Evolutionary conservation across 139 green algal genomes (phyloP).

Genomic region (Zygnema cylindricum): DNA sequence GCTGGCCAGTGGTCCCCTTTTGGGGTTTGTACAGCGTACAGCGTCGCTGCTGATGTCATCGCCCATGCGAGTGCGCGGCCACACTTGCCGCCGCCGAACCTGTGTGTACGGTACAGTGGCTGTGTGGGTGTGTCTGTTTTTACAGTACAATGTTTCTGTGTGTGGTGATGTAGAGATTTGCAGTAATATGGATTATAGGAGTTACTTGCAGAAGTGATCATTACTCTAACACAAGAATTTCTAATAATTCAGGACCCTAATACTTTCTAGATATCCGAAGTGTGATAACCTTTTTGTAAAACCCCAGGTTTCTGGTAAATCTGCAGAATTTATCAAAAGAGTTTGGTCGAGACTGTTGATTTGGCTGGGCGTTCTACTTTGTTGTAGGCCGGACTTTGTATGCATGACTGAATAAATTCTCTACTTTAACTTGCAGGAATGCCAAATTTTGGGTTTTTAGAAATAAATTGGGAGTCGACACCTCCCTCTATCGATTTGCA

Average conservation of each 20-base stretch:
- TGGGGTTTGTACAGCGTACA: background rate
- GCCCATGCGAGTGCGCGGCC: constrained; percentile 12
- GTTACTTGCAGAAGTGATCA: background rate
- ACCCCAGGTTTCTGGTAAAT: too few relatives aligned
- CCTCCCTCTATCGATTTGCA: background rate
- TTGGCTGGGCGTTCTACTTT: too few relatives aligned
- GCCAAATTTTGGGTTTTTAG: constrained; percentile 26
- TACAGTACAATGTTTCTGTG: background rate
- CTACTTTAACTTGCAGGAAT: background rate
- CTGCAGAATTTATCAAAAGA: too few relatives aligned
- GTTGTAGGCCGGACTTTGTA: too few relatives aligned
- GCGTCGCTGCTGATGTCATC: background rate
- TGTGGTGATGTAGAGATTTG: background rate
- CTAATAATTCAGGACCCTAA: background rate
- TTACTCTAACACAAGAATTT: background rate
- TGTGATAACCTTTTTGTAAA: too few relatives aligned
- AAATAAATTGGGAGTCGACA: background rate
- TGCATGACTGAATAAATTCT: too few relatives aligned
- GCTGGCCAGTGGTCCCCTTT: background rate
- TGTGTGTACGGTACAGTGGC: constrained; percentile 30
- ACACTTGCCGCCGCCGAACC: background rate
- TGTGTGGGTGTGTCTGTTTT: background rate
- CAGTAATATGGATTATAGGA: background rate
- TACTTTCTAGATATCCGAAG: too few relatives aligned
- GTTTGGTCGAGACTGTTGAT: too few relatives aligned